Percentiles rank a stretch among this genome's conserved stretches.
These are phyloP conservation scores for Ophiobolus disseminans DNA, from an alignment of 2,329 filamentous ascomycete genomes.

Conservation along the genomic window DNA sequence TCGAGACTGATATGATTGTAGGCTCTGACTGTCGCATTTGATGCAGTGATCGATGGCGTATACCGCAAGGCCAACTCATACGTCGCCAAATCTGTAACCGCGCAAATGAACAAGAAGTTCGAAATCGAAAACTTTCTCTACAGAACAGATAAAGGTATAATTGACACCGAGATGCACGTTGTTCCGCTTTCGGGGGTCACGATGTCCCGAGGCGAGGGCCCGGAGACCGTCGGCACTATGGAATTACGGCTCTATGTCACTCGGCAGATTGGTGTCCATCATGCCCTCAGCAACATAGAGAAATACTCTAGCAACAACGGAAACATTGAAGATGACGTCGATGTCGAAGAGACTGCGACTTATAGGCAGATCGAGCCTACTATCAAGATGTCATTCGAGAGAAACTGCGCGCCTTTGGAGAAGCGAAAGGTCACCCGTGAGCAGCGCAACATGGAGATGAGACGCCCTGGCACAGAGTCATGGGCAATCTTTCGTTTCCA, in stretches of 20 bases:
- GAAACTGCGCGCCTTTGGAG: slow-evolving; percentile 22
- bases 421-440: slow-evolving; percentile 3
- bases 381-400: slow-evolving; percentile 30
- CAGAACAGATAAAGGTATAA: slow-evolving; percentile 56
- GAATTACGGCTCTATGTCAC: slow-evolving; percentile 41
- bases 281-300: slow-evolving; percentile 12
- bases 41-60: slow-evolving; percentile 50
- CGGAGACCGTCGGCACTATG: slow-evolving; percentile 37
- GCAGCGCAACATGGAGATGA: slow-evolving; percentile 17
- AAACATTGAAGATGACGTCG: not conserved
- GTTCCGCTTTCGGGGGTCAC: slow-evolving; percentile 71
- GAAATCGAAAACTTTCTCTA: slow-evolving; percentile 26
- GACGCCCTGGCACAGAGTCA: slow-evolving; percentile 43
- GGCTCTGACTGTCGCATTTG: slow-evolving; percentile 38
- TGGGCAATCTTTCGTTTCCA: slow-evolving; percentile 53
- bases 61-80: slow-evolving; percentile 26
- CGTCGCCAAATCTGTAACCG: slow-evolving; percentile 12
- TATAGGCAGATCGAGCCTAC: slow-evolving; percentile 30
- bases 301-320: slow-evolving; percentile 17
- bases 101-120: slow-evolving; percentile 31
- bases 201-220: slow-evolving; percentile 8
- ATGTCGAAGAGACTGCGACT: not conserved
- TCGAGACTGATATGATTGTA: not conserved
- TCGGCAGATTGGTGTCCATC: slow-evolving; percentile 25
- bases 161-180: slow-evolving; percentile 92